phyloP scores from a whole-genome alignment of 495 filamentous ascomycete species.

The Aspergillus funiculosus region DNA sequence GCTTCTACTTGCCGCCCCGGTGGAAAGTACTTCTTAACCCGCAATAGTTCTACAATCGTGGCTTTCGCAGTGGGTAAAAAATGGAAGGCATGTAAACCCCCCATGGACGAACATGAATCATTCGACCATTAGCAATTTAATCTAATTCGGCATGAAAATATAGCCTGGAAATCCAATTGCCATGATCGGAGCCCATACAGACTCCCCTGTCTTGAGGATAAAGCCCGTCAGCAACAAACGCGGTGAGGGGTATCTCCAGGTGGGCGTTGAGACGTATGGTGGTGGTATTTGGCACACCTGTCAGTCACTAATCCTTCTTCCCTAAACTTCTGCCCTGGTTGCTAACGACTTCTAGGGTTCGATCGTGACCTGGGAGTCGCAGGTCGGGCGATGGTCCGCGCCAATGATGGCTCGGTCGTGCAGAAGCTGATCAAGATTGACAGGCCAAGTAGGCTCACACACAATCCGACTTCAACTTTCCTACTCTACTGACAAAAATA shows the following conservation, averaged over 20 bases:
- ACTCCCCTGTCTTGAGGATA: conserved; percentile 82
- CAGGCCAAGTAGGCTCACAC: conserved; percentile 56
- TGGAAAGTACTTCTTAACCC: conserved; percentile 93
- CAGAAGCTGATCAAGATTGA: conserved; percentile 89
- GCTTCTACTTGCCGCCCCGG: conserved; percentile 70
- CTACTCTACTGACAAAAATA: conserved; percentile 3
- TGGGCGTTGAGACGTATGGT: conserved; percentile 95
- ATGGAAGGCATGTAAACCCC: conserved; percentile 70
- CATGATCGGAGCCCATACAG: conserved; percentile 96
- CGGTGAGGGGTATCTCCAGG: conserved; percentile 83
- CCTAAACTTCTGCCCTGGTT: not conserved
- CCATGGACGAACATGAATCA: no score
- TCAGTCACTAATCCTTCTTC: conserved; percentile 19
- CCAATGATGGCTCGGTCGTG: conserved; percentile 63
- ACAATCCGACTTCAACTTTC: not conserved
- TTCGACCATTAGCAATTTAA: not conserved
- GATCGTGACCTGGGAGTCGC: conserved; percentile 91
- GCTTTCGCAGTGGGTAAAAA: conserved; percentile 89
- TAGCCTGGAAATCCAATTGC: conserved; percentile 85
- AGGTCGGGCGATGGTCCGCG: conserved; percentile 77
- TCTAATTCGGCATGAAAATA: no score
- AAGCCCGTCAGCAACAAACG: conserved; percentile 92
- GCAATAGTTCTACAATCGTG: conserved; percentile 88
- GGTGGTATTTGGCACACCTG: conserved; percentile 71
- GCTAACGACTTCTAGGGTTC: conserved; percentile 57